These are phyloP conservation scores for Scleroderma bovista DNA, from an alignment of 768 basidiomycete species.

Conservation along the genomic window DNA sequence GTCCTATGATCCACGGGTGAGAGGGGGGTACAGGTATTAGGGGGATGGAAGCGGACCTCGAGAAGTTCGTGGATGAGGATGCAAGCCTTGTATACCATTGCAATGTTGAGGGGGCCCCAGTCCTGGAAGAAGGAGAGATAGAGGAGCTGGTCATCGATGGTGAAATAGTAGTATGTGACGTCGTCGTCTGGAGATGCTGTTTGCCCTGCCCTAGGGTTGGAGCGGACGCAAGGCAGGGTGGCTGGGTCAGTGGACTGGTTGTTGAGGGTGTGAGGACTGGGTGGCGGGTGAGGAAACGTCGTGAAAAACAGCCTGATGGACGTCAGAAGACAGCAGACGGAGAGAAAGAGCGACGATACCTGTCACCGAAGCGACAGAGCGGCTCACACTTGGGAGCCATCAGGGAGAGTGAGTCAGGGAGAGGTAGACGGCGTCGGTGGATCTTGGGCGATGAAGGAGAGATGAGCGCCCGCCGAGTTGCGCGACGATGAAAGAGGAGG, in stretches of 20 bases:
- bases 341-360: conserved; percentile 37
- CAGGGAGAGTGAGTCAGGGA: conserved; percentile 7
- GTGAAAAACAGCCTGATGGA: conserved; percentile 76
- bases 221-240: conserved; percentile 58
- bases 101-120: conserved; percentile 87
- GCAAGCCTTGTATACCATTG: conserved; percentile 92
- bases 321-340: conserved; percentile 5
- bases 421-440: conserved; percentile 3
- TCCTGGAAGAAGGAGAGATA: conserved; percentile 95
- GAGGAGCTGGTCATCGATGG: conserved; percentile 85
- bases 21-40: conserved; percentile 23
- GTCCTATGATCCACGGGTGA: conserved; percentile 46
- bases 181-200: conserved; percentile 68
- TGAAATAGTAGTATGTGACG: conserved; percentile 83
- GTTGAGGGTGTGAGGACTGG: conserved; percentile 62
- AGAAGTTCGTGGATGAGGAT: conserved; percentile 87
- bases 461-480: conserved; percentile 7
- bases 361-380: conserved; percentile 72
- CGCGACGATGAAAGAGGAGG: conserved; percentile 17
- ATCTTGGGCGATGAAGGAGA: conserved; percentile 3
- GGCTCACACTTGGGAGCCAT: conserved; percentile 62
- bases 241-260: conserved; percentile 44
- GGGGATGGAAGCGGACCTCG: conserved; percentile 46
- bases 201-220: conserved; percentile 52
- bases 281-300: conserved; percentile 75